Evolutionary conservation across 1,139 yeast species (phyloP), one percentile per base, ranked within the genome.

Genomic region (Lodderomyces jiufengensis): DNA sequence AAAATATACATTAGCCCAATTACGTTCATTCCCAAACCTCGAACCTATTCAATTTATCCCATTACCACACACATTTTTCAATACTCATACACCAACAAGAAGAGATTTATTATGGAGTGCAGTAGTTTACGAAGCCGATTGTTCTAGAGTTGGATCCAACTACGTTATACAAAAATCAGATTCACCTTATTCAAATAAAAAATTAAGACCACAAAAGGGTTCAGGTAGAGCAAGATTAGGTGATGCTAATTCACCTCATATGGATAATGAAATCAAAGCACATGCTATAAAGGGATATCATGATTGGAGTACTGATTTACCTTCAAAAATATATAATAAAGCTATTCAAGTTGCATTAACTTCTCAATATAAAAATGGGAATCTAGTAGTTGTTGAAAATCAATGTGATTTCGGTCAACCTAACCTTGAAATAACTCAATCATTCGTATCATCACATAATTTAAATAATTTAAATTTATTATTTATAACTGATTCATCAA

Each of bases 221-320:
- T 67, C 88, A 12, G 99, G 99, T 61, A 73, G 76, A 44, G 99
- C 99, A 39, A 83, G 99, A 70, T 83, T 80, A 42, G 99, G 98
- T 66, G 97, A 88, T 63, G 88, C 87, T 41, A 92, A 92, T 51
- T 86, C 96, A 15, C 98, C 98, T 31, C 84, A 81, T 38, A 78
- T 95, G 63, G 81, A 80, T 54, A 88, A 85, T 53, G 96, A 95
- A 54, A 90, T 92, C 33, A 75, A 84, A 47, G 97, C 97, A 0
- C 80, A 84, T 54, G 97, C 94, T 16, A 81, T 94, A 55, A 76
- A 75, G 40, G 97, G 96, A 11, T 95, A 95, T 32, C 94, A 86
- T 55, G 95, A 87, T 59, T 82, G 84, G 76, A 75, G 90, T 27
- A 84, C 97, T 3, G 78, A 73, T n/a, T 70, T 94, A 47, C 95